Percentiles rank a stretch among this genome's conserved stretches.
Evolutionary conservation across 2,329 filamentous ascomycete species (phyloP).

Genomic region (Talaromyces sp.): DNA sequence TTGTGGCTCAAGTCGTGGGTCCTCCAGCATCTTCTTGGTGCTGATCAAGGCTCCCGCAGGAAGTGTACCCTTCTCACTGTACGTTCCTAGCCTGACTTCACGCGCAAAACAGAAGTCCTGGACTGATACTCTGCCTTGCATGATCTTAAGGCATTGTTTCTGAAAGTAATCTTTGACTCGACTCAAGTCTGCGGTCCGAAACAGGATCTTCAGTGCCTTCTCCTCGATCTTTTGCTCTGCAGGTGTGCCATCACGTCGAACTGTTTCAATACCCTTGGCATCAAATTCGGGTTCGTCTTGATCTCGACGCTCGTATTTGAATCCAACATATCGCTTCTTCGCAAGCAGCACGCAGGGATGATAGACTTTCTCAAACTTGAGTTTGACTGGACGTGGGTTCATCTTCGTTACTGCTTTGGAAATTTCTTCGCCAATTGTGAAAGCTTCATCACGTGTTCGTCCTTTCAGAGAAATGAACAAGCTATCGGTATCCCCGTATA

Average conservation of each 20-base stretch:
- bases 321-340: conserved; percentile 97
- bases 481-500: conserved; percentile 97
- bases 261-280: conserved; percentile 97
- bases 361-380: conserved; percentile 99
- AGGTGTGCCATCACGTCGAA: conserved; percentile 87
- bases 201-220: conserved; percentile 80
- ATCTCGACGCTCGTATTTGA: conserved; percentile 79
- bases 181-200: conserved; percentile 82
- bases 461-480: conserved; percentile 87
- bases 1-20: conserved; percentile 82
- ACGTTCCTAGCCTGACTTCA: conserved; percentile 85
- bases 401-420: conserved; percentile 77
- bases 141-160: conserved; percentile 83
- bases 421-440: conserved; percentile 88
- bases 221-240: conserved; percentile 97
- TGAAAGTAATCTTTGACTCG: conserved; percentile 89
- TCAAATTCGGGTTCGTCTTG: conserved; percentile 86
- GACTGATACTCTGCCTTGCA: conserved; percentile 78
- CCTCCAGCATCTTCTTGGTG: conserved; percentile 76
- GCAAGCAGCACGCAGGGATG: conserved; percentile 89
- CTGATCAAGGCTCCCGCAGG: conserved; percentile 87
- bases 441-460: conserved; percentile 79
- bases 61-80: conserved; percentile 71
- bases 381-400: conserved; percentile 86
- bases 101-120: conserved; percentile 95